Conservation (phyloP, 1,284 basidiomycete genomes). For the Naganishia sp. region DNA sequence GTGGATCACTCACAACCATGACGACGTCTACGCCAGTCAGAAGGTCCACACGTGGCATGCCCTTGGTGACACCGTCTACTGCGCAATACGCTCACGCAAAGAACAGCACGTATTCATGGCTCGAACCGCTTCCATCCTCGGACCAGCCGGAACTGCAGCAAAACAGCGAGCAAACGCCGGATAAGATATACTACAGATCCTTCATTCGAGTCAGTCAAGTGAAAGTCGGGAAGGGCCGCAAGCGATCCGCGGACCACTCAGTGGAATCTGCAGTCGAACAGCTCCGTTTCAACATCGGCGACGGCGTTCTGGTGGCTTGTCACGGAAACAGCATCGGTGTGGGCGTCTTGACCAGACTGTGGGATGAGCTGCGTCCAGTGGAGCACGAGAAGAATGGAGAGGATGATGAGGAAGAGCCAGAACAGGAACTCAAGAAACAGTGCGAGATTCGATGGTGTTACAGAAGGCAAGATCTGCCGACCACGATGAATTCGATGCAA, state of each 20-base stretch:
- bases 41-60: constrained; percentile 30
- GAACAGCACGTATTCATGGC: constrained; percentile 27
- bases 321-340: constrained; percentile 50
- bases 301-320: constrained; percentile 48
- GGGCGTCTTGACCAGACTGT: constrained; percentile 47
- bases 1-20: too few species aligned
- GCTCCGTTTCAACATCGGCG: constrained; percentile 45
- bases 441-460: constrained; percentile 53
- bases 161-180: background rate
- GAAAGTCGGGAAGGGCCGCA: background rate
- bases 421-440: constrained; percentile 36
- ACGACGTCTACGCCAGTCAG: constrained; percentile 20
- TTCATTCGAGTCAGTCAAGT: constrained; percentile 21
- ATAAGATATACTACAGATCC: constrained; percentile 5
- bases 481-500: constrained; percentile 49
- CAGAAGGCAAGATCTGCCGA: constrained; percentile 48
- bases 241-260: background rate
- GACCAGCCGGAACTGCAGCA: background rate
- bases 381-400: constrained; percentile 35
- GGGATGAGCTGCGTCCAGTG: constrained; percentile 40
- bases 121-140: constrained; percentile 1
- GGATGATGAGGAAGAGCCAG: constrained; percentile 32
- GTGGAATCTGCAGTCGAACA: constrained; percentile 17
- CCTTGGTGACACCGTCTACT: constrained; percentile 26
- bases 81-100: constrained; percentile 23